phyloP scores from a whole-genome alignment of 2,329 filamentous ascomycete genomes.

The Neophaeococcomyces mojaviensis region DNA sequence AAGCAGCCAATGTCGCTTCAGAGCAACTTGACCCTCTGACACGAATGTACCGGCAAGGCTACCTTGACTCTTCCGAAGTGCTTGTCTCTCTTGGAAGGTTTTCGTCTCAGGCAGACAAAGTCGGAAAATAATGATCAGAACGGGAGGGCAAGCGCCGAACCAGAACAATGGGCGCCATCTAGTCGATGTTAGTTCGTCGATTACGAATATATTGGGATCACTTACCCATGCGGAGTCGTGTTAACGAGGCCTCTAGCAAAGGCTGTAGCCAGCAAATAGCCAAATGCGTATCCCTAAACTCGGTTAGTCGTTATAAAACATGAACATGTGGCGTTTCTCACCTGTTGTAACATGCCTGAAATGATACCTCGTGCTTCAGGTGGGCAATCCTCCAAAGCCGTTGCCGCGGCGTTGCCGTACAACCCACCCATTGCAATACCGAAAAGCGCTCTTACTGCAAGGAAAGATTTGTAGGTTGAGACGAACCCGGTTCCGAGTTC shows the following conservation, averaged over 20 bases:
- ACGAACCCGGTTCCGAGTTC: slow-evolving; percentile 56
- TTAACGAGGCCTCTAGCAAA: slow-evolving; percentile 46
- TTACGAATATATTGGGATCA: too few species aligned
- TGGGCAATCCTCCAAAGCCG: slow-evolving; percentile 56
- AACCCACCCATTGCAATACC: slow-evolving; percentile 55
- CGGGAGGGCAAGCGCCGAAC: slow-evolving; percentile 76
- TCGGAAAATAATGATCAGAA: slow-evolving; percentile 73
- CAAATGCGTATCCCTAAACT: slow-evolving; percentile 49
- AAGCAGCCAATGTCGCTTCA: slow-evolving; percentile 72
- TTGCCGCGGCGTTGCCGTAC: slow-evolving; percentile 56
- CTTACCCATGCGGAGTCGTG: slow-evolving; percentile 60
- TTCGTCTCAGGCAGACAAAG: slow-evolving; percentile 72
- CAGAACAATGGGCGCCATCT: slow-evolving; percentile 77
- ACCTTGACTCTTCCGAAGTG: slow-evolving; percentile 52
- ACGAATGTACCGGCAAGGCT: slow-evolving; percentile 62
- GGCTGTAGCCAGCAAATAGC: slow-evolving; percentile 54
- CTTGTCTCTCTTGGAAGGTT: slow-evolving; percentile 58
- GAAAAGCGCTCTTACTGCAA: slow-evolving; percentile 53
- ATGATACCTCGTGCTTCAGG: slow-evolving; percentile 51
- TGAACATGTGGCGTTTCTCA: too few species aligned
- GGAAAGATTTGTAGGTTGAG: slow-evolving; percentile 50
- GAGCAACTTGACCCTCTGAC: slow-evolving; percentile 67
- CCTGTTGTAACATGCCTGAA: slow-evolving; percentile 54
- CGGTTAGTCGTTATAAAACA: too few species aligned
- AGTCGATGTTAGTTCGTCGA: too few species aligned